Base-by-base conservation (phyloP, 345 rosid species). In the Hibiscus syriacus region DNA sequence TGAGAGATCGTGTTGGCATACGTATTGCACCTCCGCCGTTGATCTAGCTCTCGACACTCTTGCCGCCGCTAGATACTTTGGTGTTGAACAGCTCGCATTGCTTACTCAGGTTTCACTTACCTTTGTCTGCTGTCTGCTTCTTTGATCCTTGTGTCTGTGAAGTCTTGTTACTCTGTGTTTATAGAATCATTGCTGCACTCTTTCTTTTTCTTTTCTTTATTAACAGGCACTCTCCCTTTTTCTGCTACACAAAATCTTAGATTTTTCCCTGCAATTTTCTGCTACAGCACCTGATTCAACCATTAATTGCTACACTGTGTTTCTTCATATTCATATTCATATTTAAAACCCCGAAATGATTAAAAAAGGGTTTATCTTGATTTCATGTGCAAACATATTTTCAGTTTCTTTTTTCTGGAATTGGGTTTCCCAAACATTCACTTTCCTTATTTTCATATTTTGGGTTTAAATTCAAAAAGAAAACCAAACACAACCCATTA, bases 401-500 rank as follows among this genome's bases (percentile, higher is more conserved):
- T 58, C 59, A 41, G 70, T 68, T 70, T 3, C 3, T 32, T 32
- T 6, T 66, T 74, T 54, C 64, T 59, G 71, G 41, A 64, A 54
- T 72, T 72, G 73, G 68, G 70, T 73, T 67, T 72, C 74, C 78
- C 73, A 72, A 56, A 70, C 73, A 69, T 74, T 46, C 73, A 69
- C 75, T 88, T 85, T 79, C 91, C 87, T 71, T 76, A 68, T 84
- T 32, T 32, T 32, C 36, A 32, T 32, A 3, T 32, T 83, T 81
- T n/a, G 89, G 87, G 58, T 59, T 83, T 70, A 29, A 52, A 60
- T 64, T 43, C 59, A 55, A 68, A 70, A 72, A 8, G 49, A 59
- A 68, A 70, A 72, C 6, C 12, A 46, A 61, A 66, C 27, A 23
- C 67, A 71, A 67, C 6, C 12, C 27, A n/a, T n/a, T n/a, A n/a